Conservation (phyloP, 2,329 filamentous ascomycete genomes). For the Fusarium duplospermum region DNA sequence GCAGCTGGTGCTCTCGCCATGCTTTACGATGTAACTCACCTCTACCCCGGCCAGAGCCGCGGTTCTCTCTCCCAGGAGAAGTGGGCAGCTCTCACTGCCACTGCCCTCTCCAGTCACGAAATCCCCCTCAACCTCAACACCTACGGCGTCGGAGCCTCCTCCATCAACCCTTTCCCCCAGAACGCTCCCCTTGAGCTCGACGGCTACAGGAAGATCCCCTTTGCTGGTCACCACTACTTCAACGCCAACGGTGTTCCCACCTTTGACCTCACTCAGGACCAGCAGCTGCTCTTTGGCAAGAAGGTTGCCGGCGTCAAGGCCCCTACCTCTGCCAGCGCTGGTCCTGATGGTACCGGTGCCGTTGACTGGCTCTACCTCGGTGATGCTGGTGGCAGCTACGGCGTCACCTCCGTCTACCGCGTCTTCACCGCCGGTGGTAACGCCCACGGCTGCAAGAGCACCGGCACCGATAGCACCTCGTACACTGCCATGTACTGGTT, state of each 20-base stretch:
- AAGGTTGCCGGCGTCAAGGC: constrained; percentile 64
- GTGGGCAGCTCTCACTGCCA: constrained; percentile 56
- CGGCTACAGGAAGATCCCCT: constrained; percentile 51
- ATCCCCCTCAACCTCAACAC: constrained; percentile 62
- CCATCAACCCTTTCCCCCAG: constrained; percentile 58
- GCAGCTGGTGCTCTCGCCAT: constrained; percentile 68
- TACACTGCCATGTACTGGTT: constrained; percentile 72
- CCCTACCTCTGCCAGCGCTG: constrained; percentile 60
- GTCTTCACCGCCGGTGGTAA: constrained; percentile 66
- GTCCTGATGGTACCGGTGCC: constrained; percentile 61
- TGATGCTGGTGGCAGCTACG: constrained; percentile 53
- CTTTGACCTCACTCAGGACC: constrained; percentile 64
- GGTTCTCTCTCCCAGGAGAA: constrained; percentile 51
- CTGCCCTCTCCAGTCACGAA: constrained; percentile 53
- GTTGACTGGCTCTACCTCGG: constrained; percentile 67
- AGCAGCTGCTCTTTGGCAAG: constrained; percentile 56
- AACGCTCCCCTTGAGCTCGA: constrained; percentile 53
- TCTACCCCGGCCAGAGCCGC: constrained; percentile 60
- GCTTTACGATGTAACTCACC: constrained; percentile 66
- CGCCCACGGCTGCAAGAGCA: constrained; percentile 56
- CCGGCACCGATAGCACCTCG: constrained; percentile 62
- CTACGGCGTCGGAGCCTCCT: constrained; percentile 54
- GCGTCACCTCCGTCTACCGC: constrained; percentile 61
- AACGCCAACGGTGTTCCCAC: constrained; percentile 63
- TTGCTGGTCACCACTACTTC: constrained; percentile 77